Evolutionary conservation across 2,329 filamentous ascomycete species (phyloP), one percentile per base, ranked within the genome.

Genomic region (Hymenoscyphus occultus): DNA sequence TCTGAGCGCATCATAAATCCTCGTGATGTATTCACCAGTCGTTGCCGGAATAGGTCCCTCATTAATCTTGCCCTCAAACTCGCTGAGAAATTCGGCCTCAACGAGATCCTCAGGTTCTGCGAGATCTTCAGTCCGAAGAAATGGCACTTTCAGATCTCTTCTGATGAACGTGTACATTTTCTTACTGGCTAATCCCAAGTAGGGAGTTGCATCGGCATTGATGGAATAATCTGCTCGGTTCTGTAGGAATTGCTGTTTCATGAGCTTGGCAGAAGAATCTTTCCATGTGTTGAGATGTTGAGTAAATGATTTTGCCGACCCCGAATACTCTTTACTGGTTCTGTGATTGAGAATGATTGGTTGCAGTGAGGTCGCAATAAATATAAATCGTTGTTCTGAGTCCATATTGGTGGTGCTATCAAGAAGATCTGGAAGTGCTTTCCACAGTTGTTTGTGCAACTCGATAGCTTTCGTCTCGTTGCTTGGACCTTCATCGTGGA

Each of bases 81-180:
- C 56, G 56, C 56, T 39, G 32, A 35, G 31, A 10, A 35, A 35
- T 13, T 58, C 56, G 9, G 31, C 31, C 9, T 35, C 31, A 16
- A 58, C 56, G 16, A 39, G 31, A 42, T 42, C 35, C 28, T 59
- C 32, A 5, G 57, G 57, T 13, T 39, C 39, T 16, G 58, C 14
- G 22, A 64, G 40, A 9, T 39, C 28, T 28, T 42, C 14, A 14
- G 35, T 31, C 10, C 48, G 39, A 19, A 64, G 39, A 28, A 67
- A 67, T 59, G 64, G 66, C 9, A 67, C 59, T 6, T 59, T 19
- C 9, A 67, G 35, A 7, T 57, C 32, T 14, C 39, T 13, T 16
- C 65, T 45, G 14, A 67, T 40, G 31, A 65, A 67, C 16, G 13
- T 16, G 56, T 71, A 71, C 59, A 71, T 67, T 2, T 35, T 56